Base-by-base conservation (phyloP, 2,329 filamentous ascomycete genomes). In the Monosporascus cannonballus region DNA sequence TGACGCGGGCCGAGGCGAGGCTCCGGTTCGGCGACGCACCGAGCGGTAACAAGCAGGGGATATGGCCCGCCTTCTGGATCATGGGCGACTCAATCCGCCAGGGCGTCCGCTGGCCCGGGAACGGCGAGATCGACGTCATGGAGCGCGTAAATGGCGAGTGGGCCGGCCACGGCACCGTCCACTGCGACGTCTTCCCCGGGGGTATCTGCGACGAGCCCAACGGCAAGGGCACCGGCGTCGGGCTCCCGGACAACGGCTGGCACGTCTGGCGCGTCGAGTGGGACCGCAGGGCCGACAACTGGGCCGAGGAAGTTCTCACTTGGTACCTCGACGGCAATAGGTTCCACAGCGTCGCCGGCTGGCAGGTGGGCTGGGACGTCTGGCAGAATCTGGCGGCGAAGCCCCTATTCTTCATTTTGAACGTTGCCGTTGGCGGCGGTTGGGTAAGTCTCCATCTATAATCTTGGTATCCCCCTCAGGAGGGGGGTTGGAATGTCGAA, bases 11-110 rank as follows among this genome's bases (percentile, higher is more conserved):
- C 47, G 74, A 79, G 64, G 72, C 73, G 7, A 64, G 64, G 41
- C 66, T 80, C 50, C 72, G 76, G 6, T 75, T 76, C 55, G 77
- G 77, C 30, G 51, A 53, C 52, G 71, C 71, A 60, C 50, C 64
- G 14, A 52, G 62, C n/a, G 57, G 57, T 25, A 67, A 69, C 48
- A 77, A 77, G 66, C 69, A 75, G 59, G 77, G 77, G 15, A 69
- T 79, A 56, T 80, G 77, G 77, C 76, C 77, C 3, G 77, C 77
- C 3, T 80, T 79, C 59, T 80, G 77, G 77, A 65, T 77, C 51
- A 71, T 79, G 1, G 77, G 77, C 14, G 69, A 76, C 53, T 67
- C 73, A 17, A 66, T 78, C 49, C 73, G 76, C 9, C 63, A 69
- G 54, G 76, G 76, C 15, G 73, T 71, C 3, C 54, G 58, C 20